Conservation (phyloP, 2,329 filamentous ascomycete genomes). For the Venturiaceae sp. region DNA sequence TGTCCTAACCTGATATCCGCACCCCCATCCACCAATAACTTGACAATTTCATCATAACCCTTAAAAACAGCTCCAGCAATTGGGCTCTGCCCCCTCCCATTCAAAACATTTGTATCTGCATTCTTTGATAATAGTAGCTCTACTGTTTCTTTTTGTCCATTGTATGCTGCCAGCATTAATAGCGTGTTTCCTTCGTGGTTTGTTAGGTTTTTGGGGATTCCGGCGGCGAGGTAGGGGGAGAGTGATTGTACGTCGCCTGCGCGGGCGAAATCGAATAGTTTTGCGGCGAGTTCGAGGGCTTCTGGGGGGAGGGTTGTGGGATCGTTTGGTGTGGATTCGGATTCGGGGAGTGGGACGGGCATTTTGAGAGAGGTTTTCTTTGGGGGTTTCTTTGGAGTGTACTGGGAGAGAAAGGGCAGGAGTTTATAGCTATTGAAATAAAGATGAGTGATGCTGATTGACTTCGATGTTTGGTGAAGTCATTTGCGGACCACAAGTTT, state of each 20-base stretch:
- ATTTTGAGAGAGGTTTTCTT: no score
- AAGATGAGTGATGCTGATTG: background rate
- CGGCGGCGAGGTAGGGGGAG: conserved; percentile 53
- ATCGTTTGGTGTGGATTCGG: background rate
- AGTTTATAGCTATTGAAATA: background rate
- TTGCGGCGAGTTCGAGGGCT: conserved; percentile 54
- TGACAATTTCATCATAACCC: conserved; percentile 54
- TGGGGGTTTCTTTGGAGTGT: background rate
- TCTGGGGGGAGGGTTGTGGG: conserved; percentile 44
- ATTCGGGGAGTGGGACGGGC: background rate
- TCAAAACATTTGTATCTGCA: conserved; percentile 58
- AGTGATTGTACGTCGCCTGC: conserved; percentile 48
- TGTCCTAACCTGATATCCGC: conserved; percentile 31
- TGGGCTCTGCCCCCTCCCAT: conserved; percentile 59
- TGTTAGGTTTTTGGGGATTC: conserved; percentile 59
- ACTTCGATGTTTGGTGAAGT: background rate
- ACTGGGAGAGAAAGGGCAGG: background rate
- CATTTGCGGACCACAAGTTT: background rate
- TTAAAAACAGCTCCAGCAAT: conserved; percentile 67
- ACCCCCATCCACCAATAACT: conserved; percentile 35
- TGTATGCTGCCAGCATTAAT: conserved; percentile 64
- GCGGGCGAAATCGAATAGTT: conserved; percentile 59
- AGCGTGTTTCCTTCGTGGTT: conserved; percentile 67
- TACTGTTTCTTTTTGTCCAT: conserved; percentile 54
- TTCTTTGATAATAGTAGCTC: conserved; percentile 51